Percentiles rank a stretch among this genome's conserved stretches.
Evolutionary conservation across 306 rosid genomes (phyloP).

Genomic region (Glycine soja): DNA sequence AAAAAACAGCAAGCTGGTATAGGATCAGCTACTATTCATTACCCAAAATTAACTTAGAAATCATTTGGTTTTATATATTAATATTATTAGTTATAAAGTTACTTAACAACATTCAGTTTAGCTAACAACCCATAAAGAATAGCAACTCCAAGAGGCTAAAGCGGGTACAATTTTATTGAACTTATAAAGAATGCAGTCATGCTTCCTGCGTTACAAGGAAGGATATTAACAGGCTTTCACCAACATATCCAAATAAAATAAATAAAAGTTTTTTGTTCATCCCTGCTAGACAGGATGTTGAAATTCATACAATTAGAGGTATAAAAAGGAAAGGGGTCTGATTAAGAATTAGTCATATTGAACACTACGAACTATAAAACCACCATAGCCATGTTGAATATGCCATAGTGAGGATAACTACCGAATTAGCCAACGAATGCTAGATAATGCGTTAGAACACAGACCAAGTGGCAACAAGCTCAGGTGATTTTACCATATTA

Average conservation of each 20-base stretch:
- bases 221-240: background rate
- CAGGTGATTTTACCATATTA: slow-evolving; percentile 14
- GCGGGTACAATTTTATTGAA: too few relatives aligned
- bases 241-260: background rate
- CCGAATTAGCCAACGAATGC: slow-evolving; percentile 16
- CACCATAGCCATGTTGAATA: slow-evolving; percentile 23
- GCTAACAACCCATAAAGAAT: too few relatives aligned
- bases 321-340: background rate
- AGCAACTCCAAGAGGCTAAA: too few relatives aligned
- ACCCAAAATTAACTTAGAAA: too few relatives aligned
- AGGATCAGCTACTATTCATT: too few relatives aligned
- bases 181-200: background rate
- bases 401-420: background rate
- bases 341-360: slow-evolving; percentile 12
- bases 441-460: background rate
- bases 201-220: too few relatives aligned
- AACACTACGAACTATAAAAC: slow-evolving; percentile 10
- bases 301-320: slow-evolving; percentile 33
- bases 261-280: background rate
- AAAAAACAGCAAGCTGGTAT: too few relatives aligned
- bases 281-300: background rate
- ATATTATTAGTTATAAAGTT: too few relatives aligned
- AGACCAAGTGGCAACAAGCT: slow-evolving; percentile 21
- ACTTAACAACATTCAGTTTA: too few relatives aligned
- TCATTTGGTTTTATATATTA: too few relatives aligned